Base-by-base conservation (phyloP, 2,329 filamentous ascomycete species). In the Spiromastix sp. region DNA sequence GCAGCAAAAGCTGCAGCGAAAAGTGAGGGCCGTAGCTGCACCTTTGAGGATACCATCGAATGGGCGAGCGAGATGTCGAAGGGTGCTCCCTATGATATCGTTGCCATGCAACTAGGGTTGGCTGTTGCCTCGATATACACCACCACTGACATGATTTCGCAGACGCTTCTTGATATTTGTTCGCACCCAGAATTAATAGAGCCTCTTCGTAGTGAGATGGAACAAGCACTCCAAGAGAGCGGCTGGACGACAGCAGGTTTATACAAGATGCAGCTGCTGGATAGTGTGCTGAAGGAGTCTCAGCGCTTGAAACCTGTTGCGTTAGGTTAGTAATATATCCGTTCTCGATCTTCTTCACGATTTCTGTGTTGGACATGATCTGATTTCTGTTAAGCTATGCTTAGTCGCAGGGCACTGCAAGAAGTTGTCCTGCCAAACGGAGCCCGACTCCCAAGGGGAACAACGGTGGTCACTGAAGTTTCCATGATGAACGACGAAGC, bases 121-220 rank as follows among this genome's bases (percentile, higher is more conserved):
- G 45, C 51, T 11, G 19, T 57, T 28, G 55, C 52, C 4, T 52
- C 55, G 6, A 57, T 56, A 10, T 52, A 57, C 37, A 57, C 55
- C 4, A 57, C 54, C 4, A 27, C 52, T 2, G 50, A 56, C 22
- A 34, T 56, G 27, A 18, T 55, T 5, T 68, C 65, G 2, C 67
- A 73, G 59, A 39, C 66, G 37, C 60, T 78, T 31, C 74, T 70
- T 46, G 67, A 71, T 37, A 49, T 79, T 3, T 65, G 64, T 0
- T 59, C 66, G 3, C 51, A 68, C 21, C 71, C 70, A 0, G 65
- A 74, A 19, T 60, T 70, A 43, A 52, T 71, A 21, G 55, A 68
- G 4, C 61, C 66, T 8, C 51, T 77, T 1, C 65, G 73, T 2
- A 59, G 70, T 13, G 73, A 78, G 43, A 65, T 70, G 5, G 47